phyloP scores from a whole-genome alignment of 768 basidiomycete species.

The Boletus speciosus region DNA sequence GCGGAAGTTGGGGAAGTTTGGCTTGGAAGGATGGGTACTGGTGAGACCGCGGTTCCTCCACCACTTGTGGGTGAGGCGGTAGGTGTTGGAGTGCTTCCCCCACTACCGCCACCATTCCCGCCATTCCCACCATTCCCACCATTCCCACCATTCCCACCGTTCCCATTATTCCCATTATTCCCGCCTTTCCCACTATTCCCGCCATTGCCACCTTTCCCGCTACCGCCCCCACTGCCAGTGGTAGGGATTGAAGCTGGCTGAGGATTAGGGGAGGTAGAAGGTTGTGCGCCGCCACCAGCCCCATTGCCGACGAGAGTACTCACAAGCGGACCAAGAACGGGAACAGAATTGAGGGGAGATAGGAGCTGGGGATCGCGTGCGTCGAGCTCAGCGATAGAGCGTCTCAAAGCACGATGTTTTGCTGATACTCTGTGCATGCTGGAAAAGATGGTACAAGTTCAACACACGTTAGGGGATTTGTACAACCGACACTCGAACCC shows the following conservation, averaged over 20 bases:
- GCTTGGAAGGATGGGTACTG: neutral
- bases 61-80: neutral
- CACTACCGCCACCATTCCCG: neutral
- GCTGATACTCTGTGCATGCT: slow-evolving; percentile 13
- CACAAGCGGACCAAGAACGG: slow-evolving; percentile 38
- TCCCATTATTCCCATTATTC: neutral
- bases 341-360: slow-evolving; percentile 33
- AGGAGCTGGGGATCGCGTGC: slow-evolving; percentile 40
- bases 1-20: neutral
- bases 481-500: neutral
- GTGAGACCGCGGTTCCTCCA: neutral
- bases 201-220: neutral
- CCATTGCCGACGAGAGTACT: slow-evolving; percentile 32
- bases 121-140: neutral
- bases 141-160: neutral
- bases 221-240: neutral
- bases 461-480: neutral
- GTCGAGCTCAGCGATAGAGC: slow-evolving; percentile 20
- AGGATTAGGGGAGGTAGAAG: slow-evolving; percentile 2
- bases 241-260: neutral
- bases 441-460: slow-evolving; percentile 5
- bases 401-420: slow-evolving; percentile 11
- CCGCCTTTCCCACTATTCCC: neutral
- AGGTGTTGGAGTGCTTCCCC: neutral
- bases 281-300: neutral